Evolutionary conservation across 179 eudicot genomes (phyloP).

Genomic region (Nepenthes alata): DNA sequence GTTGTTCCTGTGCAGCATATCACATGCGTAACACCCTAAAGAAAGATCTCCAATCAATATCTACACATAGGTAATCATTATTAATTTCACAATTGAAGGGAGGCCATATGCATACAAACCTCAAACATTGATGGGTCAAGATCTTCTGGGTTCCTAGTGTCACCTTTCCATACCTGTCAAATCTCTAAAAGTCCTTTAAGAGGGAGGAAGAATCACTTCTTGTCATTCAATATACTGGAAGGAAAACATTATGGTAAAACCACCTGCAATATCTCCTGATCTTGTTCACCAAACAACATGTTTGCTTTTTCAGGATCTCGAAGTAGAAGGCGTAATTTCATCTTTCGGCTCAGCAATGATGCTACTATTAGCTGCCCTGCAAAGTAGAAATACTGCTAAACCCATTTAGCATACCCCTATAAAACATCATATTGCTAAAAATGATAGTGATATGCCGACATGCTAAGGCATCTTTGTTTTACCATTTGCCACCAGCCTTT

Average conservation of each 20-base stretch:
- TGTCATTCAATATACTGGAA: not conserved
- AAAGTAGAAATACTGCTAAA: not conserved
- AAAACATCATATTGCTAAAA: too few species aligned
- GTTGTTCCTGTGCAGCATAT: conserved; percentile 99
- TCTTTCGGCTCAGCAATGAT: conserved; percentile 62
- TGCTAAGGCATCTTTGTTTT: not conserved
- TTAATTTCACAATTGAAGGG: not conserved
- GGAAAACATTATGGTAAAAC: not conserved
- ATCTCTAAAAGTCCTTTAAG: conserved; percentile 20
- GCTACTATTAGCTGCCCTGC: conserved; percentile 90
- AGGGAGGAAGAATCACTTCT: not conserved
- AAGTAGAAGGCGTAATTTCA: conserved; percentile 58
- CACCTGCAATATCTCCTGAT: conserved; percentile 64
- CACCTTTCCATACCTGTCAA: conserved; percentile 65
- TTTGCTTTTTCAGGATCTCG: conserved; percentile 82
- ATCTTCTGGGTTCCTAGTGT: conserved; percentile 61
- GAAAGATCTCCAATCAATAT: conserved; percentile 4
- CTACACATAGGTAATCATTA: not conserved
- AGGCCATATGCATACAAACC: conserved; percentile 31
- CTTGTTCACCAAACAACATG: conserved; percentile 69
- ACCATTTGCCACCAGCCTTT: not conserved
- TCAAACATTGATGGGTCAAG: conserved; percentile 70
- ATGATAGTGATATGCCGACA: not conserved
- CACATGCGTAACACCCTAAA: conserved; percentile 86
- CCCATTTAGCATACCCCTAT: too few species aligned